Base-by-base conservation (phyloP, 495 filamentous ascomycete genomes). In the Hypoxylon subgilvum region DNA sequence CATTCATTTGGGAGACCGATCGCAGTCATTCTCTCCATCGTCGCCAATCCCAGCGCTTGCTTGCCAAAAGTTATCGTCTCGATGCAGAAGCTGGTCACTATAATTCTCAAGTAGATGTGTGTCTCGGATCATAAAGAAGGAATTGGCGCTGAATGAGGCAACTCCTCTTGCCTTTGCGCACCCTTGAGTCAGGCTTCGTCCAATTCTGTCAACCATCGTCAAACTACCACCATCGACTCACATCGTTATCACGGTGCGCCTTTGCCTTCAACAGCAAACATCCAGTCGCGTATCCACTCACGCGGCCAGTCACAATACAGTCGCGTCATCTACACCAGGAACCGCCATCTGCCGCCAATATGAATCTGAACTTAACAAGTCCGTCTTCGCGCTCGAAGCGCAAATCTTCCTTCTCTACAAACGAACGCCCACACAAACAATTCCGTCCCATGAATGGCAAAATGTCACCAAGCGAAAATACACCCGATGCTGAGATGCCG, bases 401-500 rank as follows among this genome's bases (percentile, higher is more conserved):
- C 47, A 83, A 84, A 66, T 75, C 72, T 1, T 67, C 72, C 39
- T 44, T 59, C 35, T 57, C 67, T 10, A 34, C 69, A 18, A 72
- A 77, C 23, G 73, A 73, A 32, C 71, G 78, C 10, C 79, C 75
- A 12, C 68, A 74, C 5, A 82, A 84, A 65, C 77, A 82, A 59
- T 73, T 76, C 32, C 75, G 80, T 38, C 62, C 74, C 10, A 19
- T 70, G 25, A 82, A 81, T 52, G 73, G 75, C 30, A 72, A 73
- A 41, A 69, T 73, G 7, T 76, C 78, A 1, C 74, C 68, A 41
- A 78, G 73, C 52, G 69, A 76, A 42, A 82, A 79, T 63, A 80
- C 78, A 13, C 78, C 79, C 21, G 72, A 76, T 18, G 35, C 70
- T 17, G 70, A 66, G 38, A n/a, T n/a, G n/a, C 16, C 54, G 18